Evolutionary conservation across 1,284 basidiomycete species (phyloP).

Genomic region (Boletellus deceptivus): DNA sequence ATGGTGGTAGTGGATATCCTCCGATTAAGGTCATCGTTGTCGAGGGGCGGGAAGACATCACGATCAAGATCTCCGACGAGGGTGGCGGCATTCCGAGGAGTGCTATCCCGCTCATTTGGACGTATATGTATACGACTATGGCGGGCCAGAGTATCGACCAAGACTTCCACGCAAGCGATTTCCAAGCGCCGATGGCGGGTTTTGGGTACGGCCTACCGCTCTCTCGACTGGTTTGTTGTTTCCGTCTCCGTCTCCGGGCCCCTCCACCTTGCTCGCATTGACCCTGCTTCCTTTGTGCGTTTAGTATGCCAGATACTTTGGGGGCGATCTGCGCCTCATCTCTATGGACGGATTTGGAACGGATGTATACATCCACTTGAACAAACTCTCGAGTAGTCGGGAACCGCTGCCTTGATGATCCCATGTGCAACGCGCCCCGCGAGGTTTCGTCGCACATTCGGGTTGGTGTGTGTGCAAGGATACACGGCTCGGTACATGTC

Average conservation of each 20-base stretch:
- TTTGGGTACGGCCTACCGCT: conserved; percentile 94
- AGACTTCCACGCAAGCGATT: conserved; percentile 86
- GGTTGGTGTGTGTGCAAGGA: neutral
- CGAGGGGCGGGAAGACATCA: conserved; percentile 94
- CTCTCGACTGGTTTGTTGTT: conserved; percentile 61
- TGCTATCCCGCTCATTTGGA: conserved; percentile 96
- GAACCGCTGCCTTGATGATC: conserved; percentile 62
- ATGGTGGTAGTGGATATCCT: conserved; percentile 52
- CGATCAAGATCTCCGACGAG: conserved; percentile 97
- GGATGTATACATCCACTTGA: conserved; percentile 86
- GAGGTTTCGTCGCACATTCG: neutral
- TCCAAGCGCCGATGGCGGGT: conserved; percentile 98
- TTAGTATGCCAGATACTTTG: conserved; percentile 94
- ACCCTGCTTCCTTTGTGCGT: conserved; percentile 45
- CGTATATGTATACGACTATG: conserved; percentile 99
- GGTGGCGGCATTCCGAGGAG: conserved; percentile 95
- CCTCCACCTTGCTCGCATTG: conserved; percentile 9
- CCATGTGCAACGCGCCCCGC: neutral
- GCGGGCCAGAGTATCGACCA: conserved; percentile 85
- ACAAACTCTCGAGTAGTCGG: conserved; percentile 78
- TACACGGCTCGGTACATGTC: conserved; percentile 1
- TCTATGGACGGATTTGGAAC: conserved; percentile 98
- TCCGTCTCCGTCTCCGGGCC: conserved; percentile 8
- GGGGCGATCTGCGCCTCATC: conserved; percentile 93
- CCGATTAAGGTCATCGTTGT: conserved; percentile 98